Conservation (phyloP, 179 eudicot genomes). For the Patellifolia procumbens region DNA sequence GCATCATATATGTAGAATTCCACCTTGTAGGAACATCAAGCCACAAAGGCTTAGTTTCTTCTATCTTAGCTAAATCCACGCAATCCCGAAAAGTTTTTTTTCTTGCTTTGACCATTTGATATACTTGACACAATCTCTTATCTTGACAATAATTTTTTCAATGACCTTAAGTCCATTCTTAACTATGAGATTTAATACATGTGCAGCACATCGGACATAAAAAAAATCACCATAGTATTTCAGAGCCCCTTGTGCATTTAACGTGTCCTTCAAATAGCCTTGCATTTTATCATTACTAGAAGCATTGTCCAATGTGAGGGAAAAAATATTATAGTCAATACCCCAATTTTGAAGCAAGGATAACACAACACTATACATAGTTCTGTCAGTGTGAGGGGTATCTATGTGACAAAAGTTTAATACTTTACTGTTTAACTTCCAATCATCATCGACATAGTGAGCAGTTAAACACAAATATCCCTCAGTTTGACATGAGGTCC, state of each 20-base stretch:
- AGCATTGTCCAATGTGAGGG: neutral
- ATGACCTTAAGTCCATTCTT: constrained; percentile 6
- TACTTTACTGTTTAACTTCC: neutral
- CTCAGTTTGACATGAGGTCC: constrained; percentile 6
- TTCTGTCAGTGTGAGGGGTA: neutral
- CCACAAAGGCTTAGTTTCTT: neutral
- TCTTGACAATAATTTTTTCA: constrained; percentile 4
- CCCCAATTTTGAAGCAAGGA: neutral
- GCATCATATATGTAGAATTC: constrained; percentile 26
- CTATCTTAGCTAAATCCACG: neutral
- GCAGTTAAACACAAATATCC: neutral
- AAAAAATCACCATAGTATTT: neutral
- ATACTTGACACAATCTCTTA: constrained; percentile 16
- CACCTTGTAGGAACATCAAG: constrained; percentile 24
- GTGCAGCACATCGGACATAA: constrained; percentile 12
- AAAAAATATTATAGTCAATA: neutral
- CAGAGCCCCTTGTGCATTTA: neutral
- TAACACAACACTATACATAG: neutral
- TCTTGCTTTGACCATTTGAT: constrained; percentile 17
- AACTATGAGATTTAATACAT: constrained; percentile 18
- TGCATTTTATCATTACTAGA: neutral
- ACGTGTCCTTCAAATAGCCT: neutral
- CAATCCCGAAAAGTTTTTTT: neutral
- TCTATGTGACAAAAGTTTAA: neutral
- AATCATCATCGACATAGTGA: neutral